Evolutionary conservation across 2,329 filamentous ascomycete species (phyloP).

Genomic region (Xylaria digitata): DNA sequence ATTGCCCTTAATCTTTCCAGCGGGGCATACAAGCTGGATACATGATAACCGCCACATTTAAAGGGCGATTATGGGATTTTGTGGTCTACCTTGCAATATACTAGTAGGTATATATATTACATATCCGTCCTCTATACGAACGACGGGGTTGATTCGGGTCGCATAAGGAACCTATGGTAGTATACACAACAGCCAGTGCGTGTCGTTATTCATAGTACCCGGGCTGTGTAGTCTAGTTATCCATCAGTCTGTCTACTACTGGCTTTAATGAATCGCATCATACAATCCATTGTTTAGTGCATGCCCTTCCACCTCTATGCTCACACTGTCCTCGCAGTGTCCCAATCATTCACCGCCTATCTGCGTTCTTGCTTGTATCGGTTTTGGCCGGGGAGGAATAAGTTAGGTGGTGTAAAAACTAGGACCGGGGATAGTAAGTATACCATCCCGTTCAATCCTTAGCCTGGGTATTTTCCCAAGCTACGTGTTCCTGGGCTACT

Average conservation of each 20-base stretch:
- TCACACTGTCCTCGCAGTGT: neutral
- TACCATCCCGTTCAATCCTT: neutral
- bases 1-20: neutral
- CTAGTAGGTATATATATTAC: slow-evolving; percentile 29
- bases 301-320: neutral
- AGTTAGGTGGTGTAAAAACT: neutral
- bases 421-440: neutral
- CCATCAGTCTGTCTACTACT: neutral
- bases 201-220: slow-evolving; percentile 20
- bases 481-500: neutral
- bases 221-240: slow-evolving; percentile 1
- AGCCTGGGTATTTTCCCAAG: neutral
- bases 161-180: slow-evolving; percentile 7
- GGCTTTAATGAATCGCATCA: slow-evolving; percentile 1
- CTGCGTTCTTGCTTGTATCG: neutral
- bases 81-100: neutral
- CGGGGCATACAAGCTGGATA: neutral
- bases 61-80: neutral
- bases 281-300: neutral
- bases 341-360: neutral
- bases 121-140: slow-evolving; percentile 5
- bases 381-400: neutral
- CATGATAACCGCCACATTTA: neutral
- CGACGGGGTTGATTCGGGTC: neutral
- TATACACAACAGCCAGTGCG: slow-evolving; percentile 24